Evolutionary conservation across 2,329 filamentous ascomycete genomes (phyloP), one percentile per base, ranked within the genome.

Genomic region (Phaeoacremonium minimum): DNA sequence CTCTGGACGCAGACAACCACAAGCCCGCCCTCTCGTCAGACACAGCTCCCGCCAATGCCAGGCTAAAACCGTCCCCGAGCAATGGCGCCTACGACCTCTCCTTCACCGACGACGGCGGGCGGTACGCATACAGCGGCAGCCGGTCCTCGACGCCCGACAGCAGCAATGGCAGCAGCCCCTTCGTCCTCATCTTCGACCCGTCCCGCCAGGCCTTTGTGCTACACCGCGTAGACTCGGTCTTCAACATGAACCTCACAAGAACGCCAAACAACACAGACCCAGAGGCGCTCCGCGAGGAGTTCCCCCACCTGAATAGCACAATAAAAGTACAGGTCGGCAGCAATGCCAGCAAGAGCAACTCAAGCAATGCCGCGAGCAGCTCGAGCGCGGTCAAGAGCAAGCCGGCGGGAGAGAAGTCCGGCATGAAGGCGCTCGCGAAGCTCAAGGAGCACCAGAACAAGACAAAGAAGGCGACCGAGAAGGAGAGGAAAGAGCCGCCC

Each of bases 171-270:
- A 68, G 74, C 38, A 68, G 65, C 37, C 72, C 81, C 53, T 82
- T 77, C 51, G 75, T 82, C 26, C 73, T 95, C 35, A 75, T 91
- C 40, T 93, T 91, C 53, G 86, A 95, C 58, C 72, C 83, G 7
- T 67, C 71, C 14, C 80, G 78, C 35, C 80, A 91, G 52, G 83
- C 75, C 38, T 93, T 93, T 47, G 80, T 93, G 18, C 73, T 96
- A 37, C 88, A 96, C 64, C 80, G 80, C 35, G 69, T 96, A 37
- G 79, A 87, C 54, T 84, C 82, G n/a, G 81, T 82, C 28, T 85
- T 95, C 61, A 83, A 87, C 52, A 90, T 95, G 83, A 96, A 95
- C 58, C 64, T 95, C 36, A 80, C 77, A 35, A 78, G 74, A 37
- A 80, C 80, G 12, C 86, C 84, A 3, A 75, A 71, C 46, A 82